phyloP scores from a whole-genome alignment of 2,329 filamentous ascomycete species.

The Penicillium italicum region DNA sequence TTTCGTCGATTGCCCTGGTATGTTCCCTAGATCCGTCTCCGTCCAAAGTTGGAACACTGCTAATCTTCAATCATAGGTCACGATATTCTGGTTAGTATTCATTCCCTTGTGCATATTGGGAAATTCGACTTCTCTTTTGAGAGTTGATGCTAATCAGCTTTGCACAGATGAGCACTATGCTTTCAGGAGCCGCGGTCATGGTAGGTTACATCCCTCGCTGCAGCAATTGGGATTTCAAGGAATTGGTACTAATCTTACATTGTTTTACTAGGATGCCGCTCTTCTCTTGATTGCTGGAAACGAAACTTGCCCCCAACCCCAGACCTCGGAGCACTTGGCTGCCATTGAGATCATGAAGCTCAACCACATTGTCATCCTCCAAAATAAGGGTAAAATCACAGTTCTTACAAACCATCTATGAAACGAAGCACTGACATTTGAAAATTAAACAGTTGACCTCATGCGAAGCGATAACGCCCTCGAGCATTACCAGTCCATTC shows the following conservation, averaged over 20 bases:
- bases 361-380: constrained; percentile 97
- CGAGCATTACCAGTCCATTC: constrained; percentile 92
- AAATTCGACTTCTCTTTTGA: background rate
- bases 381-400: constrained; percentile 68
- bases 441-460: constrained; percentile 63
- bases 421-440: background rate
- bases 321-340: constrained; percentile 97
- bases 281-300: constrained; percentile 95
- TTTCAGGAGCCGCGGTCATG: constrained; percentile 99
- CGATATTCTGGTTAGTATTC: constrained; percentile 73
- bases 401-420: background rate
- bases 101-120: background rate
- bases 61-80: constrained; percentile 52
- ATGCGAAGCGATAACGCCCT: constrained; percentile 95
- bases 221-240: background rate
- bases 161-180: constrained; percentile 88
- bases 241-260: background rate
- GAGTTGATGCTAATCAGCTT: constrained; percentile 1
- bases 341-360: constrained; percentile 99
- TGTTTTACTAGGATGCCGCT: constrained; percentile 65
- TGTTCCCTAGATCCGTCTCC: background rate
- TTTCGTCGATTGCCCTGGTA: constrained; percentile 89
- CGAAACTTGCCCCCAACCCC: constrained; percentile 95
- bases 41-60: background rate
- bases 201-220: background rate